Evolutionary conservation across 495 filamentous ascomycete genomes (phyloP), one percentile per base, ranked within the genome.

Genomic region (Aspergillus avenaceus): DNA sequence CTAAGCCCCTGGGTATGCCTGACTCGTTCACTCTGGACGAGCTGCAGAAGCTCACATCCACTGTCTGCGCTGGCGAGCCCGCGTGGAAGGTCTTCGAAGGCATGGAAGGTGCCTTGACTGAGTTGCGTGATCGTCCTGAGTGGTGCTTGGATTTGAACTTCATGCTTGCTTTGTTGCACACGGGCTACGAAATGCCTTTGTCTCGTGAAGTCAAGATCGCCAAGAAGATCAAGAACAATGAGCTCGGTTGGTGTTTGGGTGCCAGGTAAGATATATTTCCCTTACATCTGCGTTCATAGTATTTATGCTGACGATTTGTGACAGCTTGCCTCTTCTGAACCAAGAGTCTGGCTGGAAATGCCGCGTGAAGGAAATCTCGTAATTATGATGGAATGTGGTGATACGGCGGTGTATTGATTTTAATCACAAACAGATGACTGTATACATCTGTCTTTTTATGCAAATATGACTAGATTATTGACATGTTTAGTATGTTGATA

Each of bases 161-260:
- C 66, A 95, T 96, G 90, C 64, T 95, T 52, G 86, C 86, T 19
- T 73, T 98, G 44, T 71, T 97, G 51, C 91, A 97, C 67, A 97
- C 91, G 1, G 93, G 93, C 16, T 98, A 98, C 66, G 93, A 96
- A 56, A 97, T 98, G 91, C 91, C 91, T 5, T 79, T 97, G 60
- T 88, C 93, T 50, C 82, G 93, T 18, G 92, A 97, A 71, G 91
- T 98, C 46, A 89, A 87, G 77, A 95, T 96, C 58, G 93, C 93
- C 24, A 97, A 98, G 87, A 92, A 96, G 80, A 93, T 97, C 58
- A 92, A 92, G 76, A 84, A 84, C 27, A 96, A 96, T 67, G 95
- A 98, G 77, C 72, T 98, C 49, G 93, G 93, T 41, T 98, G 93
- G 93, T 97, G 91, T 73, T 74, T 98, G 66, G 93, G 93, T 59